Conservation (phyloP, 2,329 filamentous ascomycete genomes). For the Scedosporium boydii region DNA sequence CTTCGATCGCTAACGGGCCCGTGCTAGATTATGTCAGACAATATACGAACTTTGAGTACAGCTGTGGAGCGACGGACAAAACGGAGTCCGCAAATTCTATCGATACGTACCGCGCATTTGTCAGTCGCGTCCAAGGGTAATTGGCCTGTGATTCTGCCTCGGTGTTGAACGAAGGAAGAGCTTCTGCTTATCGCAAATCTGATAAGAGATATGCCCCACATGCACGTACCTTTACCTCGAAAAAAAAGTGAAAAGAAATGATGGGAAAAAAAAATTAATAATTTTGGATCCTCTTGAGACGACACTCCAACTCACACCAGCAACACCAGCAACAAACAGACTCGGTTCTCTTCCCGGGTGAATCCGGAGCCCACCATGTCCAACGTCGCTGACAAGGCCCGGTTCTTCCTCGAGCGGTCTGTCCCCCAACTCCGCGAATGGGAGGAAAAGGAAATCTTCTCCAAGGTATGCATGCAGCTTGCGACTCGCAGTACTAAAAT, state of each 20-base stretch:
- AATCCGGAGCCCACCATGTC: constrained; percentile 47
- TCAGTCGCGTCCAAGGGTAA: background rate
- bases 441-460: constrained; percentile 86
- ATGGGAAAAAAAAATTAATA: constrained; percentile 5
- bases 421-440: constrained; percentile 89
- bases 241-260: constrained; percentile 1
- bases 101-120: background rate
- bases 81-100: background rate
- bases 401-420: constrained; percentile 86
- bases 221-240: constrained; percentile 10
- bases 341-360: too few relatives aligned
- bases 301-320: constrained; percentile 1
- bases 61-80: background rate
- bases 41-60: background rate
- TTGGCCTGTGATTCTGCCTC: background rate
- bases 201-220: constrained; percentile 1
- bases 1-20: background rate
- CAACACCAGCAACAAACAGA: background rate
- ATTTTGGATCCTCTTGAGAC: background rate
- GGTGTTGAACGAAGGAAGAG: too few relatives aligned
- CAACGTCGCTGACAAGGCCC: constrained; percentile 82
- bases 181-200: background rate
- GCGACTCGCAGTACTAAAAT: constrained; percentile 4
- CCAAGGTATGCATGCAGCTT: constrained; percentile 42
- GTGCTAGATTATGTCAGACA: background rate